These are phyloP conservation scores for Fusarium sp. DNA, from an alignment of 2,329 filamentous ascomycete genomes.

Conservation along the genomic window DNA sequence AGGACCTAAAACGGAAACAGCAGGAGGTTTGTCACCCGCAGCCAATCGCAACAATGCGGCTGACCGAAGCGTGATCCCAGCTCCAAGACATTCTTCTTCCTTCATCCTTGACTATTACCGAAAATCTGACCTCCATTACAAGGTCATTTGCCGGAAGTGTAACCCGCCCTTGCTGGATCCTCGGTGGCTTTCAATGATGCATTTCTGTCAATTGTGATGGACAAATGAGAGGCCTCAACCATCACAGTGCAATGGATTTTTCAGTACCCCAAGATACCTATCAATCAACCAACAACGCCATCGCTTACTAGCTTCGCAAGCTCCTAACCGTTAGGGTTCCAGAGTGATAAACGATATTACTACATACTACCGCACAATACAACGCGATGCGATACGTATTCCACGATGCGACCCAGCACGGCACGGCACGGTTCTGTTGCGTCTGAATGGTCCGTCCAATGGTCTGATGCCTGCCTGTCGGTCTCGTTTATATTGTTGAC, in stretches of 20 bases:
- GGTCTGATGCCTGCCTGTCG: background rate
- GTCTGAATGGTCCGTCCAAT: background rate
- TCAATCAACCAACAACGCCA: constrained; percentile 33
- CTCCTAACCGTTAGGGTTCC: constrained; percentile 16
- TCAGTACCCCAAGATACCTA: constrained; percentile 43
- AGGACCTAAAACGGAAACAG: constrained; percentile 37
- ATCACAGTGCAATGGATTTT: constrained; percentile 44
- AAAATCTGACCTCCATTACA: constrained; percentile 10
- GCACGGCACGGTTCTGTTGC: background rate
- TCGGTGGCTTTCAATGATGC: constrained; percentile 21
- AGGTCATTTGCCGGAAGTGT: constrained; percentile 25
- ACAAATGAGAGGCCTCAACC: constrained; percentile 37
- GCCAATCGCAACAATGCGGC: constrained; percentile 29
- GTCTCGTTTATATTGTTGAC: background rate
- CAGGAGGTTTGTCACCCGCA: constrained; percentile 18
- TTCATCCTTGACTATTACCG: constrained; percentile 15
- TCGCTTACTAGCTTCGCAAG: constrained; percentile 41
- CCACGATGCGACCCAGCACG: background rate
- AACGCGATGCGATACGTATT: background rate
- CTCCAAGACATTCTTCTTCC: constrained; percentile 35
- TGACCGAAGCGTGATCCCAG: constrained; percentile 26
- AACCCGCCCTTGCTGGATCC: constrained; percentile 21
- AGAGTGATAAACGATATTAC: constrained; percentile 21
- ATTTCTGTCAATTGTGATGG: constrained; percentile 40
- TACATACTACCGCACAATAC: constrained; percentile 1